Evolutionary conservation across 2,329 filamentous ascomycete species (phyloP), one percentile per base, ranked within the genome.

Genomic region (Thielaviopsis musarum): DNA sequence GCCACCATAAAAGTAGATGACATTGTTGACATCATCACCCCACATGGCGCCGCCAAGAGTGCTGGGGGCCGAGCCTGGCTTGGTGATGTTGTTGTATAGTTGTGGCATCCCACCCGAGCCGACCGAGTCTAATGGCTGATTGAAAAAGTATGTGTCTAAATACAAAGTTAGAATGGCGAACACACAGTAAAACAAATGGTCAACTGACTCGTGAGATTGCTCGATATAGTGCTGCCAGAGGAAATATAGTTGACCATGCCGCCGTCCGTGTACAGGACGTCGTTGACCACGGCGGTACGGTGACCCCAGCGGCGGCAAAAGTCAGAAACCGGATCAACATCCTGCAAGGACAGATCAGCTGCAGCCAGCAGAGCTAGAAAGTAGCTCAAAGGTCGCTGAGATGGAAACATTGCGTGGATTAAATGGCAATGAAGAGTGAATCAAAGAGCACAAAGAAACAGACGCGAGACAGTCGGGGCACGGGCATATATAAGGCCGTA

Each of bases 1-100:
- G 53, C 82, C 82, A 12, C 82, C 82, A 65, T 78, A 85, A 1
- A 81, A 71, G 66, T 82, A 84, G 56, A 85, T 75, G 52, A 76
- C 73, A 66, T 83, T 83, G 69, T 85, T 85, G 48, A 81, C 72
- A 26, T 75, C 71, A 66, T 85, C 82, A 7, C 75, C 71, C 81
- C 81, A 85, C 13, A 84, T 69, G 2, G 76, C 66, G 28, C 73
- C 74, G 38, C 74, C 74, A 56, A 69, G 65, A 1, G 70, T 69
- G 58, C 63, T 68, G 0, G 82, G 82, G n/a, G 84, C 72, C 2
- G 75, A 74, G 17, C 70, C 70, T 61, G 82, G 80, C 66, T 84
- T 85, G 45, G 75, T 77, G 9, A 84, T 71, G 60, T 83, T 80
- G 45, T 75, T 74, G 60, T 79, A 73, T 30, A 82, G 72, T 51